Evolutionary conservation across 2,329 filamentous ascomycete species (phyloP).

Genomic region (Fusarium tjaetaba): DNA sequence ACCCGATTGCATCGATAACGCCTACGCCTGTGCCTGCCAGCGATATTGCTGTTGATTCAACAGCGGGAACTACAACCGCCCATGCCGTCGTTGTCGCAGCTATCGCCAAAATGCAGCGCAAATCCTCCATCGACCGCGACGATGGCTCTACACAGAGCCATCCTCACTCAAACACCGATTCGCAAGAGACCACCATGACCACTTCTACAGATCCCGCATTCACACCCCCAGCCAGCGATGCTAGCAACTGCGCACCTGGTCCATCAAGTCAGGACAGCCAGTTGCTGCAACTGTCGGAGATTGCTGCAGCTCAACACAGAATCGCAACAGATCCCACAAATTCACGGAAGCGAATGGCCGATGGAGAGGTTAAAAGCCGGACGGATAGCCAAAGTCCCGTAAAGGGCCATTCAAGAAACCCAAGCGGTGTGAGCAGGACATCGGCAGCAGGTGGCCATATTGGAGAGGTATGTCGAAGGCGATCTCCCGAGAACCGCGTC

Average conservation of each 20-base stretch:
- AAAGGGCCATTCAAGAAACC: conserved; percentile 74
- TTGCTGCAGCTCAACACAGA: conserved; percentile 64
- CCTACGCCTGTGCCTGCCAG: conserved; percentile 1
- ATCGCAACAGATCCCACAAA: conserved; percentile 50
- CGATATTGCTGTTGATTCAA: conserved; percentile 20
- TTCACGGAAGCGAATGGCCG: conserved; percentile 78
- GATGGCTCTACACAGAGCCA: conserved; percentile 42
- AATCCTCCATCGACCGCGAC: conserved; percentile 33
- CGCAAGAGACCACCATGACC: conserved; percentile 41
- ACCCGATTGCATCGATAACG: conserved; percentile 33
- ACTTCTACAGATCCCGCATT: conserved; percentile 39
- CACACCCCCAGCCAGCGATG: conserved; percentile 41
- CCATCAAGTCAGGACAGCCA: conserved; percentile 63
- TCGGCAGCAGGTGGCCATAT: conserved; percentile 74
- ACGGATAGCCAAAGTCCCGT: conserved; percentile 57
- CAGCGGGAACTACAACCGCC: conserved; percentile 21
- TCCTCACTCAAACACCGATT: conserved; percentile 37
- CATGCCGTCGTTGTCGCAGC: conserved; percentile 17
- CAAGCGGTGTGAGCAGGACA: conserved; percentile 71
- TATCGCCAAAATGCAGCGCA: conserved; percentile 29
- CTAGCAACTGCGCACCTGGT: conserved; percentile 33
- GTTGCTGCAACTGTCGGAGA: conserved; percentile 65
- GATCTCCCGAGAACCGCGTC: background rate
- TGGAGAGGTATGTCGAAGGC: conserved; percentile 71
- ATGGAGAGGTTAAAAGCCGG: conserved; percentile 74